Base-by-base conservation (phyloP, 805 yeast genomes). In the Nadsonia fulvescens region DNA sequence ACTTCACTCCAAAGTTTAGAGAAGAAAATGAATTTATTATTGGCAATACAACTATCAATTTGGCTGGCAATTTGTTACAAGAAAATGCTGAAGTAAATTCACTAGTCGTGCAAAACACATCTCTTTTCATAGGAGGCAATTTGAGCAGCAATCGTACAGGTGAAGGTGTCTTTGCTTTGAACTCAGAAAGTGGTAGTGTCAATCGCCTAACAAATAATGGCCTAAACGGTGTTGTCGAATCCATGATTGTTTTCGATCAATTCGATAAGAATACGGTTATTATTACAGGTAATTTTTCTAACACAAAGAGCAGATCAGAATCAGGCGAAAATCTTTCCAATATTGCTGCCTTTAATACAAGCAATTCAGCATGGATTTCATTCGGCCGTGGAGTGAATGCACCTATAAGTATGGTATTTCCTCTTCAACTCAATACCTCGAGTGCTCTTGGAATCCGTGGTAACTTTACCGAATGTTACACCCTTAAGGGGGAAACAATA, bases 81-180 rank as follows among this genome's bases (percentile, higher is more conserved):
- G 34, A 45, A 4, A 43, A 53, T 29, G 61, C 69, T 3, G 42
- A 49, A 5, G 50, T 72, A 5, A 44, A 38, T 12, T 44, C 56
- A 2, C 24, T 48, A 4, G 42, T 42, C 3, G 21, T 43, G 3
- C 35, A 45, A 16, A 51, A 56, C 15, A 39, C 52, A 2, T 34
- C 49, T 1, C 33, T 68, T 8, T 48, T 49, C 16, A 37, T 71
- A 27, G 63, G 65, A 4, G 81, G 78, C 27, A 56, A 56, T 11
- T 58, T 63, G 32, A 39, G 46, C 2, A 46, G 59, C 19, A 20
- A 24, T 14, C 11, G 11, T n/a, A 15, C 28, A 8, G 18, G 14
- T 8, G 32, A 33, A 13, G 15, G 22, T 8, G 30, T 31, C 18
- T 9, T 25, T 13, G 28, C 30, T n/a, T 16, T 30, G 8, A 19